A percentile compares a stretch with the other conserved stretches of the same genome.
These are phyloP conservation scores for Jamesozyma gamospora DNA, from an alignment of 805 yeast genomes.

Conservation along the genomic window DNA sequence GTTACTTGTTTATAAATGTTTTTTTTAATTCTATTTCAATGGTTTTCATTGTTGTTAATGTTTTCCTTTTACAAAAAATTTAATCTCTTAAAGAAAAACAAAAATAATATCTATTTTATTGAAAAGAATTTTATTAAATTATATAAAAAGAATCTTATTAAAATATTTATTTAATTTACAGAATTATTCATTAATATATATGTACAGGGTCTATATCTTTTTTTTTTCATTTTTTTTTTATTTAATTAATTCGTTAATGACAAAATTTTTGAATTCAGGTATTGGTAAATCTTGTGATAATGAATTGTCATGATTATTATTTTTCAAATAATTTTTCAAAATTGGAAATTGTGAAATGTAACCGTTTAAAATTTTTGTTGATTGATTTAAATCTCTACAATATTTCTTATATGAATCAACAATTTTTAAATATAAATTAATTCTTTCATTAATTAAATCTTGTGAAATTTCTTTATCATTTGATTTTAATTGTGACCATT, in stretches of 20 bases:
- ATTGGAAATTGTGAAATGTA: constrained; percentile 28
- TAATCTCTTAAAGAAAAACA: no score
- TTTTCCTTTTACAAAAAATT: no score
- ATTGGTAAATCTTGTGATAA: neutral
- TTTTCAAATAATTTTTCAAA: constrained; percentile 19
- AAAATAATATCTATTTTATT: no score
- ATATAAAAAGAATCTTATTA: no score
- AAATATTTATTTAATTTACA: neutral
- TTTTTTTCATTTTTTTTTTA: neutral
- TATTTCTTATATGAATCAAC: constrained; percentile 36
- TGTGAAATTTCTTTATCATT: neutral
- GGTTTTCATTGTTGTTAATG: no score
- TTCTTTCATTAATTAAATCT: constrained; percentile 30
- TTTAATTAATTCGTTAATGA: constrained; percentile 2
- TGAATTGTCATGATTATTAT: constrained; percentile 10
- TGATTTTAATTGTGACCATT: constrained; percentile 13
- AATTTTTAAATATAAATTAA: constrained; percentile 39
- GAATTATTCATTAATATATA: neutral
- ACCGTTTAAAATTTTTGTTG: constrained; percentile 30
- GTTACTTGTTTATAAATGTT: no score
- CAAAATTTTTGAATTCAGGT: constrained; percentile 29
- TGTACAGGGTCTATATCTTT: neutral
- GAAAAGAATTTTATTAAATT: no score
- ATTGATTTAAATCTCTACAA: constrained; percentile 33
- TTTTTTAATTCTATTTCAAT: no score